A percentile compares a stretch with the other conserved stretches of the same genome.
phyloP scores from a whole-genome alignment of 495 filamentous ascomycete species.

The Neurospora sp. region DNA sequence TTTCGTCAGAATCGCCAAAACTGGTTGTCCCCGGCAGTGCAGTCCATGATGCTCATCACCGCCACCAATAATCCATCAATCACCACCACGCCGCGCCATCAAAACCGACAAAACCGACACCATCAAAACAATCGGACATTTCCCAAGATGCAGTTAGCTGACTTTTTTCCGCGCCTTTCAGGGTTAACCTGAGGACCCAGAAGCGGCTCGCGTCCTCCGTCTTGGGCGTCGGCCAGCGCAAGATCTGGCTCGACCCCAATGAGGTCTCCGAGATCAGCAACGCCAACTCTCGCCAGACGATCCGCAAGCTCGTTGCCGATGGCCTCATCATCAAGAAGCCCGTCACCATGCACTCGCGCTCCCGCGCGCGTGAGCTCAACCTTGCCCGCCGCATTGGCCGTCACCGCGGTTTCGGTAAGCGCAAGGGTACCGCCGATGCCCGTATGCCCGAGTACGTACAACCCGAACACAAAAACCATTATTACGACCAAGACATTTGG shows the following conservation, averaged over 20 bases:
- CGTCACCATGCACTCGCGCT: constrained; percentile 97
- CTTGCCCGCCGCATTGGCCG: constrained; percentile 83
- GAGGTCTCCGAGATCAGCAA: constrained; percentile 99
- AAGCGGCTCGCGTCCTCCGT: constrained; percentile 99
- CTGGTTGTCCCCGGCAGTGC: not conserved
- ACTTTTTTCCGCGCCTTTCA: constrained; percentile 31
- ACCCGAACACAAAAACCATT: not conserved
- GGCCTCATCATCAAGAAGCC: constrained; percentile 99
- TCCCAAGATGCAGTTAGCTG: constrained; percentile 16
- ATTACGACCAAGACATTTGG: constrained; percentile 2
- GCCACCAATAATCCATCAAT: not conserved
- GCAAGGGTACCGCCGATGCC: constrained; percentile 99
- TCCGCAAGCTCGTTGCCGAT: constrained; percentile 99
- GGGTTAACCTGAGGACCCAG: constrained; percentile 99
- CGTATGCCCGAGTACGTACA: constrained; percentile 90
- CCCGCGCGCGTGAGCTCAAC: constrained; percentile 83
- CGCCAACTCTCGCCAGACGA: constrained; percentile 99
- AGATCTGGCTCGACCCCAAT: constrained; percentile 99
- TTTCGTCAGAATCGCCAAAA: not conserved
- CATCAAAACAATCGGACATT: not conserved
- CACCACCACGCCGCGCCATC: constrained; percentile 5
- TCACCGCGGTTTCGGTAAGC: constrained; percentile 99
- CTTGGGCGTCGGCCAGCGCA: constrained; percentile 96
- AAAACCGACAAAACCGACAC: not conserved
- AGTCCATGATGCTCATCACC: constrained; percentile 4